Base-by-base conservation (phyloP, 768 basidiomycete species). In the Termitomyces sp. region DNA sequence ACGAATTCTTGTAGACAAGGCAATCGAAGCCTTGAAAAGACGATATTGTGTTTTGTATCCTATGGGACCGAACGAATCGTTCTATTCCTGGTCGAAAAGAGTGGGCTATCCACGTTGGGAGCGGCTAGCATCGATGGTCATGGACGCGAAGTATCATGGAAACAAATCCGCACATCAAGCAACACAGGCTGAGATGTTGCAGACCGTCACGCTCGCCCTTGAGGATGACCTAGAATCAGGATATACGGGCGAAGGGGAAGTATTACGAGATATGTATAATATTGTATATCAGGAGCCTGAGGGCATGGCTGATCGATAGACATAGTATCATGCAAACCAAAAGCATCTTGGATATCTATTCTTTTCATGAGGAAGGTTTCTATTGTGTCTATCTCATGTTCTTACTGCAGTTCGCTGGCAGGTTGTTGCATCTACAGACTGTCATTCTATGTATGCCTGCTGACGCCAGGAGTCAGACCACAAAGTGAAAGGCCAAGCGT, bases 181-280 rank as follows among this genome's bases (percentile, higher is more conserved):
- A n/a, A 57, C 56, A 7, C 49, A 51, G n/a, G 56, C 42, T 45
- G 46, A 57, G 41, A 57, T 57, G 56, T 32, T 44, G 23, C 56
- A 57, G 19, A 57, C 56, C 8, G 56, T 57, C 35, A 43, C 35
- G 16, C 42, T 51, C 5, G 56, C 56, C 17, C 25, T 57, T 7
- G 27, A 57, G 23, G 56, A 57, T 42, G 56, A 51, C 7, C 5
- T 43, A 27, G 34, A 21, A 38, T 31, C 42, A 3, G 56, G 56
- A 1, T 34, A 57, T 23, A 51, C 56, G 9, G 27, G 35, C 19
- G 56, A 57, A 17, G 56, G 56, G 12, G 42, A 45, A 41, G 27
- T 57, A 16, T 32, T 57, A 16, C 40, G 40, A 45, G 42, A 57
- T 34, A 57, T 57, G 56, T 57, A 43, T 21, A 41, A 23, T 51